Base-by-base conservation (phyloP, 2,329 filamentous ascomycete genomes). In the Paramyrothecium roridum region DNA sequence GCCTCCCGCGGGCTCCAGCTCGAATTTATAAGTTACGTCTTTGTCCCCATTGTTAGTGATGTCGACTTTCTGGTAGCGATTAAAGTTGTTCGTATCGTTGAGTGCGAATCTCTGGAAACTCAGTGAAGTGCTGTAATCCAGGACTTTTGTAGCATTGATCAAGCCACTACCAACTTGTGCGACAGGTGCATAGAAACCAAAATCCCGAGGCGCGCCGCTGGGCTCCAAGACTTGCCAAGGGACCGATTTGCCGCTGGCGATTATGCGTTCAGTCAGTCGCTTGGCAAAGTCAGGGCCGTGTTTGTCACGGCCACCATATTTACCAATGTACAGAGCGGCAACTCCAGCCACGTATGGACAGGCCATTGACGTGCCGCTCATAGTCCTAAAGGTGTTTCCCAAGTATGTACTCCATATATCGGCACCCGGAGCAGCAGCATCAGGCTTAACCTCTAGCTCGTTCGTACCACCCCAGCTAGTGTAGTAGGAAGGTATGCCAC, bases 311-410 rank as follows among this genome's bases (percentile, higher is more conserved):
- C 71, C 69, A 12, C 71, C 72, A 34, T 65, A 57, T 12, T 61
- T 62, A 7, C 66, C 57, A 50, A 73, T 66, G 46, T 70, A 73
- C 19, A 74, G 63, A 19, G 71, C 72, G 3, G 71, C 70, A 26
- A 73, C 66, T 21, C 76, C 77, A 23, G 77, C 77, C 4, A 78
- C 68, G 54, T 76, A 76, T 2, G 77, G 77, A 50, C 71, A 72
- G 3, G 77, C 73, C 78, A 81, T 80, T 2, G 75, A 79, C 1
- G 79, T 81, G 48, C 79, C 79, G 50, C 71, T 75, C 30, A 76
- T 65, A 6, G 79, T 68, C 3, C 68, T 69, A 52, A 67, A 67
- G 11, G 22, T 52, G 7, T 48, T 55, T 30, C 52, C 63, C 2
- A 74, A 71, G 50, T 72, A 80, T 3, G 76, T 78, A 13, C 74